Conservation (phyloP, 1,139 yeast genomes). For the Diutina sp. region DNA sequence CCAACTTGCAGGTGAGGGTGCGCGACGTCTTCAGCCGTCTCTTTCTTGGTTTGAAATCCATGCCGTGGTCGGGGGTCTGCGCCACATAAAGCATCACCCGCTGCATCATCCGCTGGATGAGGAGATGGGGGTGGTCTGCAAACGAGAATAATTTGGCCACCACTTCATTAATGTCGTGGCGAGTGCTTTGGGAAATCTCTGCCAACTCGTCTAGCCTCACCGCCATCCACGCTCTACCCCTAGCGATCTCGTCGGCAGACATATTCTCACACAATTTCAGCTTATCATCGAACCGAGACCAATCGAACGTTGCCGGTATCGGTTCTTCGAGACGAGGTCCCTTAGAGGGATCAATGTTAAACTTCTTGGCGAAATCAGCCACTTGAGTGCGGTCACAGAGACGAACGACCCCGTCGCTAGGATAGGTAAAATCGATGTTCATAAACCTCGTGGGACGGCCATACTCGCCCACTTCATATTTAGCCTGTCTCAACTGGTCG, state of each 20-base stretch:
- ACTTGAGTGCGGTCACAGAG: too few relatives aligned
- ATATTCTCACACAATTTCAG: neutral
- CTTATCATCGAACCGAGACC: neutral
- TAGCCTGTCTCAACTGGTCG: too few relatives aligned
- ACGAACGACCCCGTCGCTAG: too few relatives aligned
- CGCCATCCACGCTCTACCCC: neutral
- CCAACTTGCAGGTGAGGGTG: too few relatives aligned
- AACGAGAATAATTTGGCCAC: neutral
- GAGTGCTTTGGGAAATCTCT: neutral
- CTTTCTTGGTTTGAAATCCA: too few relatives aligned
- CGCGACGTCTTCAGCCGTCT: too few relatives aligned
- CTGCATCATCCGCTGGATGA: neutral
- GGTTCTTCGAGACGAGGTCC: neutral
- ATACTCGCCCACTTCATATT: too few relatives aligned
- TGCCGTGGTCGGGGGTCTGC: neutral
- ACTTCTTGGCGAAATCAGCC: neutral
- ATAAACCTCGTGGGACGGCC: too few relatives aligned
- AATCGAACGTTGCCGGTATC: neutral
- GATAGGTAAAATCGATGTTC: too few relatives aligned
- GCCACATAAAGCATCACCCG: neutral
- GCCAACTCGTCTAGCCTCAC: neutral
- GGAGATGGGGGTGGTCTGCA: neutral
- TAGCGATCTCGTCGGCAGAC: neutral
- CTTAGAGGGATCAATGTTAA: neutral
- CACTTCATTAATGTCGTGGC: neutral